These are phyloP conservation scores for Breynia disticha DNA, from an alignment of 441 rosid species.

Conservation along the genomic window DNA sequence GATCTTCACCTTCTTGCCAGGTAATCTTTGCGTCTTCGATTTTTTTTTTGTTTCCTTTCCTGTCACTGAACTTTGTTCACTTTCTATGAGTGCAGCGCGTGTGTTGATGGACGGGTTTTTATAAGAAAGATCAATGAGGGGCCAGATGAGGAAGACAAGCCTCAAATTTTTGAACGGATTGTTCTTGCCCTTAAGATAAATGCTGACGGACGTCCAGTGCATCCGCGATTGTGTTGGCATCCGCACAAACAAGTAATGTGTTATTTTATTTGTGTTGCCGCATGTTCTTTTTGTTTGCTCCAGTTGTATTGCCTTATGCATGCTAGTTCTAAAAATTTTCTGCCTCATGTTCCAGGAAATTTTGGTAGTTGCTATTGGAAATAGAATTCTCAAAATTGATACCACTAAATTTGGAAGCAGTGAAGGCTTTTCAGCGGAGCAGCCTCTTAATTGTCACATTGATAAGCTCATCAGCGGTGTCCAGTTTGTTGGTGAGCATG, in stretches of 20 bases:
- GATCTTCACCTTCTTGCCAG: conserved; percentile 94
- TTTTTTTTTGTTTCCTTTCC: conserved; percentile 5
- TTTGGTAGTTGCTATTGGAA: conserved; percentile 74
- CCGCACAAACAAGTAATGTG: conserved; percentile 70
- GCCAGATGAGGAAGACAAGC: conserved; percentile 68
- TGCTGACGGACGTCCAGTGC: conserved; percentile 46
- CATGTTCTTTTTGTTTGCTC: neutral
- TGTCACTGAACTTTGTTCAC: too few species aligned
- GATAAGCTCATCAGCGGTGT: conserved; percentile 66
- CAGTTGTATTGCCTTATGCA: too few species aligned
- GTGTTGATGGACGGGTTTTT: conserved; percentile 67
- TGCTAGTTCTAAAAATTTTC: neutral
- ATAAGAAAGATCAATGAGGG: conserved; percentile 79
- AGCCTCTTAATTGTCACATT: conserved; percentile 58
- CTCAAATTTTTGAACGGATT: conserved; percentile 59
- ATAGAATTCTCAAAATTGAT: conserved; percentile 54
- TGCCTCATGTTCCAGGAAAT: conserved; percentile 44
- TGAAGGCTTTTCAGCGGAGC: conserved; percentile 53
- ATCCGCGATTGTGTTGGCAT: conserved; percentile 96
- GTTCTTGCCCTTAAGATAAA: conserved; percentile 61
- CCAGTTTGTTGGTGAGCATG: conserved; percentile 80
- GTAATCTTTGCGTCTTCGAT: conserved; percentile 24
- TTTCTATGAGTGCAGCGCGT: conserved; percentile 35
- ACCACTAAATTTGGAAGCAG: conserved; percentile 56
- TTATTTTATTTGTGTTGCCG: conserved; percentile 1